These are phyloP conservation scores for Skeletonema potamos DNA, from an alignment of 108 stramenopile species.

Conservation along the genomic window DNA sequence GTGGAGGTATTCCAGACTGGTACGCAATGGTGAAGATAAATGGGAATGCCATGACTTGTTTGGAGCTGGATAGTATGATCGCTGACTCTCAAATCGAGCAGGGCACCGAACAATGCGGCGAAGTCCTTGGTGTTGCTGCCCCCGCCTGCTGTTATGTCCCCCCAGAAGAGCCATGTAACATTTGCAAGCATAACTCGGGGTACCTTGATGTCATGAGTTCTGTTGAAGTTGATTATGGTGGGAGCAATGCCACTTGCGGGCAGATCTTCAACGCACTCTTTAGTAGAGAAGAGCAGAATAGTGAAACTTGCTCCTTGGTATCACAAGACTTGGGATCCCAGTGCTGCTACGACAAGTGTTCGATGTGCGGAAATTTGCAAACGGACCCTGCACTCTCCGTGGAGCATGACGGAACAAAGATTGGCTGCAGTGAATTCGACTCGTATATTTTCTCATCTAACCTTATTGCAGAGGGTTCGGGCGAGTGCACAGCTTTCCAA, in stretches of 20 bases:
- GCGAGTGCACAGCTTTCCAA: constrained; percentile 35
- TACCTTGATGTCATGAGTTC: constrained; percentile 29
- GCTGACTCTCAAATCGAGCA: constrained; percentile 32
- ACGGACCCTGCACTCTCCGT: constrained; percentile 25
- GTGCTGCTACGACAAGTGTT: constrained; percentile 46
- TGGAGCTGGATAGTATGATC: constrained; percentile 38
- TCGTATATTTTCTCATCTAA: constrained; percentile 40
- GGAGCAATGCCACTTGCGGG: constrained; percentile 34
- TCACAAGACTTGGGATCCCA: constrained; percentile 26
- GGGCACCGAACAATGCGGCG: constrained; percentile 30
- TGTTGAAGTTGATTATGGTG: constrained; percentile 30
- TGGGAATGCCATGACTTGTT: constrained; percentile 48
- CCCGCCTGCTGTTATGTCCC: constrained; percentile 48
- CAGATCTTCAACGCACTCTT: constrained; percentile 47
- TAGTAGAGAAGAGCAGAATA: constrained; percentile 36
- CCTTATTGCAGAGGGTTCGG: constrained; percentile 31
- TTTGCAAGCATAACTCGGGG: constrained; percentile 31
- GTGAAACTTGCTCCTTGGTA: constrained; percentile 37
- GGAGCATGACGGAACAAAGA: constrained; percentile 24
- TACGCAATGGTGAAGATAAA: constrained; percentile 48
- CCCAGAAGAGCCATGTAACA: constrained; percentile 40
- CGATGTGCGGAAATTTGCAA: constrained; percentile 36
- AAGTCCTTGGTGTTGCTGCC: constrained; percentile 40
- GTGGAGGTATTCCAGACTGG: constrained; percentile 50
- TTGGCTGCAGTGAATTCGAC: constrained; percentile 49